Evolutionary conservation across 1,284 basidiomycete species (phyloP), one percentile per base, ranked within the genome.

Genomic region (Ustilago trichophora): DNA sequence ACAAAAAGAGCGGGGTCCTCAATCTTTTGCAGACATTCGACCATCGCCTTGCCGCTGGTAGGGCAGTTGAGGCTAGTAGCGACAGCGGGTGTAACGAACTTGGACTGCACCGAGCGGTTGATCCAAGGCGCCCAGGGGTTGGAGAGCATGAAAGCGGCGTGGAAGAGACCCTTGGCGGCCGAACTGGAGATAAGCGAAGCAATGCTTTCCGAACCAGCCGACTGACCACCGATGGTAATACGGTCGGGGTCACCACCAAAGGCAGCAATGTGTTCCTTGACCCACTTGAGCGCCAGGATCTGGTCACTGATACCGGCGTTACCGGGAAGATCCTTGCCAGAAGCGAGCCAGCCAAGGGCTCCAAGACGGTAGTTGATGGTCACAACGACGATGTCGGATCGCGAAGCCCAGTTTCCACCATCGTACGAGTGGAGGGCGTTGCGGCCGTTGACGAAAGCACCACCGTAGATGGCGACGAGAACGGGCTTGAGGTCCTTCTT

Each of bases 141-240:
- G 25, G 66, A 69, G 7, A 60, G 31, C 54, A 69, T 51, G 27
- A 69, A 51, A 6, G 55, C 66, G 8, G 46, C 54, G 5, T 32
- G 36, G 45, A 47, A 69, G 18, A 69, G 37, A 6, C 63, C 64
- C 26, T 50, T 53, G 2, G 52, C 38, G 3, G 49, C 45, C 15
- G 53, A 49, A 29, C 53, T 55, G 2, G 55, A 37, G 5, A 72
- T 36, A 22, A 72, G 47, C 8, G 60, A 47, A 3, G 57, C 35
- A 10, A 72, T 41, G 25, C 54, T 58, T 46, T 64, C 32, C 3
- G 90, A 93, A 40, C 93, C 93, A 24, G 88, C 87, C 76, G 90
- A 92, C 80, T 96, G 91, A 6, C 93, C 93, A 24, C 91, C 91
- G 26, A 96, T 73, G 0, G 91, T 93, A 68, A 96, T 86, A 62